Conservation (phyloP, 169 alveolate genomes). For the Plasmodium yoelii region DNA sequence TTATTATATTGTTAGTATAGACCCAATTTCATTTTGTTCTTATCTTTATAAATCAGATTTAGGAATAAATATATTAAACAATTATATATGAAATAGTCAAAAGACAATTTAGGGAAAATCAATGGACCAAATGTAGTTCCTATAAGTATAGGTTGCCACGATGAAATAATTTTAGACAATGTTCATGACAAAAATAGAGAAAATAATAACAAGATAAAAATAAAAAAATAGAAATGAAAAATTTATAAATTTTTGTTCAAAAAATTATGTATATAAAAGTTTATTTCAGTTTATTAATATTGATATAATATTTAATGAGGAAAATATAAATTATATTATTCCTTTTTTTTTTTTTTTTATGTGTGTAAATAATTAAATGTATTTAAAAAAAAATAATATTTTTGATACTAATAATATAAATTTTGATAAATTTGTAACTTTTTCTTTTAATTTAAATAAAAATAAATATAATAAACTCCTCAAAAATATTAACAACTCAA, state of each 20-base stretch:
- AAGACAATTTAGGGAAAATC: not conserved
- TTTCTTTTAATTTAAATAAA: constrained; percentile 28
- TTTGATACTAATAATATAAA: constrained; percentile 18
- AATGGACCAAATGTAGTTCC: not conserved
- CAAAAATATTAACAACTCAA: not conserved
- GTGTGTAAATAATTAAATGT: constrained; percentile 6
- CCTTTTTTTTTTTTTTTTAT: constrained; percentile 9
- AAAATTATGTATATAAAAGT: constrained; percentile 20
- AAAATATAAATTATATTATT: constrained; percentile 41
- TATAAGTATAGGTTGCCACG: not conserved
- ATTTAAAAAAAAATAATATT: constrained; percentile 28
- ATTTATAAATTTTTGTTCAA: constrained; percentile 52
- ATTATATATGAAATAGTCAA: not conserved
- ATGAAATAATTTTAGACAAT: not conserved
- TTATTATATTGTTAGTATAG: constrained; percentile 34
- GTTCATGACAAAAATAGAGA: not conserved
- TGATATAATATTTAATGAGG: constrained; percentile 35
- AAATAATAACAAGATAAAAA: not conserved
- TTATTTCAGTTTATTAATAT: constrained; percentile 59
- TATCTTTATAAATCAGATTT: constrained; percentile 2
- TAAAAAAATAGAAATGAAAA: constrained; percentile 28
- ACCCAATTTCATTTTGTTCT: constrained; percentile 28
- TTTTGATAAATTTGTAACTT: constrained; percentile 21
- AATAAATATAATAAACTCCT: constrained; percentile 42
- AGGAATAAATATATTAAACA: not conserved